phyloP scores from a whole-genome alignment of 345 rosid genomes.

The Angophora floribunda region DNA sequence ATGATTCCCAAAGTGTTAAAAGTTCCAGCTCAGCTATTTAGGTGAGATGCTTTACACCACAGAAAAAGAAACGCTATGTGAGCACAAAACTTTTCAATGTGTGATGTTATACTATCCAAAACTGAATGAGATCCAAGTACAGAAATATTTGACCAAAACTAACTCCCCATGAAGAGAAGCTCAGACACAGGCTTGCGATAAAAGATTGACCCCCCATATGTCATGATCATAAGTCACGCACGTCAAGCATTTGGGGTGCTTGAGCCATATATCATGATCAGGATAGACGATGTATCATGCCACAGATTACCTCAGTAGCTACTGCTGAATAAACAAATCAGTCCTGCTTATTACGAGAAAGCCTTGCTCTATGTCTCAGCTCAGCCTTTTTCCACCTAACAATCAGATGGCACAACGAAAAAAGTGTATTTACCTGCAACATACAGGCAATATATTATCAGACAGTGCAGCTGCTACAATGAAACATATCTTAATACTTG shows the following conservation, averaged over 20 bases:
- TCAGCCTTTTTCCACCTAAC: conserved; percentile 95
- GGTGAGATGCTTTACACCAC: neutral
- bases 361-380: conserved; percentile 83
- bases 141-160: neutral
- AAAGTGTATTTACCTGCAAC: conserved; percentile 77
- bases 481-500: neutral
- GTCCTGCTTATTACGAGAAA: conserved; percentile 63
- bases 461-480: neutral
- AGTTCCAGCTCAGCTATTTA: neutral
- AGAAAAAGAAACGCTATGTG: neutral
- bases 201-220: neutral
- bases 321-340: conserved; percentile 8
- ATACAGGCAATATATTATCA: neutral
- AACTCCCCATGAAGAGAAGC: neutral
- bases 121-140: neutral
- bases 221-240: neutral
- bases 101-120: neutral
- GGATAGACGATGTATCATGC: neutral
- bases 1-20: neutral
- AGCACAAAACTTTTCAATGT: neutral
- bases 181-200: neutral
- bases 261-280: neutral
- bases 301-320: neutral
- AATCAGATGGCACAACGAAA: conserved; percentile 65
- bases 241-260: neutral